These are phyloP conservation scores for Arbutus unedo DNA, from an alignment of 148 eudicot genomes.

Conservation along the genomic window DNA sequence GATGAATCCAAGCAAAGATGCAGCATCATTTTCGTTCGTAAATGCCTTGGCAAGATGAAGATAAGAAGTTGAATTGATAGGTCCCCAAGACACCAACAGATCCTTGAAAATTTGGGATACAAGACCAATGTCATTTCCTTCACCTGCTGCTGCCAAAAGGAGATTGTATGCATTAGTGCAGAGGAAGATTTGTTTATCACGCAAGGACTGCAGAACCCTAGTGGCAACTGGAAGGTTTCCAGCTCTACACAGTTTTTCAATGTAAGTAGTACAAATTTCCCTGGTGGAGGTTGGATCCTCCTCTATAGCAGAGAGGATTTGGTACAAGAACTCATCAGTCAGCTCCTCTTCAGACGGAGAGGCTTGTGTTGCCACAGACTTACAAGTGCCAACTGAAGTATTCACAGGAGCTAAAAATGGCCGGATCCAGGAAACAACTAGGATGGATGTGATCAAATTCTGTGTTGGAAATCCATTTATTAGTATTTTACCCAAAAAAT, in stretches of 20 bases:
- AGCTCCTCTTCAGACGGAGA: constrained; percentile 36
- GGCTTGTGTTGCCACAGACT: constrained; percentile 39
- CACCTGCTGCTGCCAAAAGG: constrained; percentile 59
- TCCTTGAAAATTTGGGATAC: constrained; percentile 55
- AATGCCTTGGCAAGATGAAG: constrained; percentile 61
- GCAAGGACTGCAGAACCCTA: constrained; percentile 40
- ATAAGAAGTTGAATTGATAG: constrained; percentile 41
- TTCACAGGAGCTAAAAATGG: constrained; percentile 30
- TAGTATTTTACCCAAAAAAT: not conserved
- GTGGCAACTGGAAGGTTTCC: constrained; percentile 40
- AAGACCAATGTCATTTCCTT: constrained; percentile 39
- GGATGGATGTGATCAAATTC: constrained; percentile 41
- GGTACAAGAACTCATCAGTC: constrained; percentile 40
- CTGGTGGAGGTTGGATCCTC: constrained; percentile 26
- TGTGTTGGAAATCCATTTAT: constrained; percentile 37
- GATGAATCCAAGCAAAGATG: constrained; percentile 39
- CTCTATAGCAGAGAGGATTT: constrained; percentile 38
- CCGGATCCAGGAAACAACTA: constrained; percentile 33
- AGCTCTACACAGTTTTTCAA: constrained; percentile 47
- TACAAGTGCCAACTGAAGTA: constrained; percentile 22
- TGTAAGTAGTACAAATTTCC: constrained; percentile 34
- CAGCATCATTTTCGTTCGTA: constrained; percentile 33
- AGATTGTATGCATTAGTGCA: constrained; percentile 45
- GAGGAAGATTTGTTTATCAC: constrained; percentile 38
- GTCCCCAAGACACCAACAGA: constrained; percentile 33